Base-by-base conservation (phyloP, 1,284 basidiomycete species). In the Cryptococcus sp. region DNA sequence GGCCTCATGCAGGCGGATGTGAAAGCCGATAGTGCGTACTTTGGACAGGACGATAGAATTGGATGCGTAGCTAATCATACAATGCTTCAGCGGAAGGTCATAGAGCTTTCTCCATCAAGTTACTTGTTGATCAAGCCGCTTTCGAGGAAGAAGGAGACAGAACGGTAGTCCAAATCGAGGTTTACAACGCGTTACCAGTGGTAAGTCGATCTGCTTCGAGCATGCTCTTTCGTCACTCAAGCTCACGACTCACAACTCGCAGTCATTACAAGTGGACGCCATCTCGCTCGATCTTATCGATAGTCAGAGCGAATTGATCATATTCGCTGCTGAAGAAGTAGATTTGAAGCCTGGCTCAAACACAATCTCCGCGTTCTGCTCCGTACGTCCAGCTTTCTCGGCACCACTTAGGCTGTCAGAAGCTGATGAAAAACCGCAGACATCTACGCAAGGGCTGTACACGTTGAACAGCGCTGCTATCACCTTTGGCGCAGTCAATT, bases 321-420 rank as follows among this genome's bases (percentile, higher is more conserved):
- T 56, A 23, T 78, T 73, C 48, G 53, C 59, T 3, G 61, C 64
- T 0, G 68, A 64, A 0, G 45, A 50, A 0, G 38, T 54, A 3
- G 57, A 35, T 1, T 60, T 79, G 13, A 27, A 61, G n/a, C 70
- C 73, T 0, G 78, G 76, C 1, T 20, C 46, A 3, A 78, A 78
- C 46, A 45, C 47, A 1, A 19, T 78, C 13, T 56, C 54, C 10
- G 59, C 71, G 1, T 56, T 53, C 4, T 76, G 73, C 50, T 55
- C 68, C 0, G 78, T 77, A 47, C 65, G 76, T 67, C 23, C n/a
- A 39, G 31, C 16, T 31, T 23, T 0, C 45, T 7, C n/a, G n/a
- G n/a, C n/a, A n/a, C n/a, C n/a, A n/a, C n/a, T n/a, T n/a, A n/a
- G n/a, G n/a, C 6, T 3, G 41, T 16, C 4, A 15, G n/a, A 40